These are phyloP conservation scores for Arthrobotrys pseudoclavata DNA, from an alignment of 2,329 filamentous ascomycete species.

Conservation along the genomic window DNA sequence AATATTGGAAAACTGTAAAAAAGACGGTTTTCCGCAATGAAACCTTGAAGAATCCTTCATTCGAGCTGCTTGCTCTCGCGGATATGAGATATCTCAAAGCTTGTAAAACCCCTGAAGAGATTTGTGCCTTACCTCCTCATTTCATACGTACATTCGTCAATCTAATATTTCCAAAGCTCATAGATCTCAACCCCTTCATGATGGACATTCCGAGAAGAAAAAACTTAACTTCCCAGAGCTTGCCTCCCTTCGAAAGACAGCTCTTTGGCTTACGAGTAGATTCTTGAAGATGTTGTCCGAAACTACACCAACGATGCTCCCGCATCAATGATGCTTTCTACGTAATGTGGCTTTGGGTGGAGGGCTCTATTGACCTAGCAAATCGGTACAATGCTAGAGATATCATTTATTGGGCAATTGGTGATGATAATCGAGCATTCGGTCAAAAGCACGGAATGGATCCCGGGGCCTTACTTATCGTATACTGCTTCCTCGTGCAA, in stretches of 20 bases:
- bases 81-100: background rate
- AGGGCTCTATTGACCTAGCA: background rate
- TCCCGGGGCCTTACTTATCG: background rate
- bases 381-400: background rate
- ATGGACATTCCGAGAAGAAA: background rate
- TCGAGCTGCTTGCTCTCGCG: background rate
- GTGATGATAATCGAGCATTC: background rate
- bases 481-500: background rate
- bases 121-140: background rate
- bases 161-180: background rate
- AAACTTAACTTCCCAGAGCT: background rate
- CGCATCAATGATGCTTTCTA: background rate
- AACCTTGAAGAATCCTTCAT: background rate
- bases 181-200: background rate
- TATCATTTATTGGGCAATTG: background rate
- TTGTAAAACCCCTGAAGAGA: background rate
- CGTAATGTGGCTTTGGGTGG: slow-evolving; percentile 3
- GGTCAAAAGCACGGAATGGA: background rate
- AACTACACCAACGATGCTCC: background rate
- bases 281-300: background rate
- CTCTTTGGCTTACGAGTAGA: background rate
- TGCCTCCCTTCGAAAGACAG: background rate
- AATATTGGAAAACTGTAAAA: background rate
- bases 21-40: background rate
- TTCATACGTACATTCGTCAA: background rate